These are phyloP conservation scores for Dalbergia cochinchinensis DNA, from an alignment of 306 rosid genomes.

Conservation along the genomic window DNA sequence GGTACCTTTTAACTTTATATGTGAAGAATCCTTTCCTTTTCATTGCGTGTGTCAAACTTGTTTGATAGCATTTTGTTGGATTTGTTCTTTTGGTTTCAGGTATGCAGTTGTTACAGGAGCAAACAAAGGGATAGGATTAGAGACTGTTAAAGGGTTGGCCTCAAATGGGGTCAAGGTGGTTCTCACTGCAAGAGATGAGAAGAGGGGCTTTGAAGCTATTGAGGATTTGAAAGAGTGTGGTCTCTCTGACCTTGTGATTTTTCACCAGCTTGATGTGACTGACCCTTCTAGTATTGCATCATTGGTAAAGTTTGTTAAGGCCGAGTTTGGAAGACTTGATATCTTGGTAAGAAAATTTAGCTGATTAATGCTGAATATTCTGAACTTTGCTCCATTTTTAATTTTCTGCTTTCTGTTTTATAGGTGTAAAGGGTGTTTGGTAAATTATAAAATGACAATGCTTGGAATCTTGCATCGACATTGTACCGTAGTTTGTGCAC, in stretches of 20 bases:
- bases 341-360: slow-evolving; percentile 45
- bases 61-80: neutral
- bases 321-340: slow-evolving; percentile 57
- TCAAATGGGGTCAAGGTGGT: slow-evolving; percentile 54
- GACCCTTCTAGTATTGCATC: slow-evolving; percentile 49
- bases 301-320: slow-evolving; percentile 47
- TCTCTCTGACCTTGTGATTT: slow-evolving; percentile 43
- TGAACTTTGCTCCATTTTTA: slow-evolving; percentile 1
- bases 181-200: slow-evolving; percentile 56
- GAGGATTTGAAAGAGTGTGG: slow-evolving; percentile 40
- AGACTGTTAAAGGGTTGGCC: slow-evolving; percentile 51
- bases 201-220: slow-evolving; percentile 52
- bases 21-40: neutral
- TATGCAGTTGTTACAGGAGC: slow-evolving; percentile 64
- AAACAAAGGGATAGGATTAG: slow-evolving; percentile 59
- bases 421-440: slow-evolving; percentile 6
- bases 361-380: neutral
- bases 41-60: neutral
- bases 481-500: slow-evolving; percentile 8
- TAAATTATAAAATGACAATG: slow-evolving; percentile 27
- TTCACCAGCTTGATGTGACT: slow-evolving; percentile 61
- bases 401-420: slow-evolving; percentile 12
- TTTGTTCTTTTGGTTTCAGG: slow-evolving; percentile 34
- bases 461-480: slow-evolving; percentile 9
- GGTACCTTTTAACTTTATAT: slow-evolving; percentile 30